Evolutionary conservation across 495 filamentous ascomycete genomes (phyloP).

Genomic region (Amorphotheca resinae): DNA sequence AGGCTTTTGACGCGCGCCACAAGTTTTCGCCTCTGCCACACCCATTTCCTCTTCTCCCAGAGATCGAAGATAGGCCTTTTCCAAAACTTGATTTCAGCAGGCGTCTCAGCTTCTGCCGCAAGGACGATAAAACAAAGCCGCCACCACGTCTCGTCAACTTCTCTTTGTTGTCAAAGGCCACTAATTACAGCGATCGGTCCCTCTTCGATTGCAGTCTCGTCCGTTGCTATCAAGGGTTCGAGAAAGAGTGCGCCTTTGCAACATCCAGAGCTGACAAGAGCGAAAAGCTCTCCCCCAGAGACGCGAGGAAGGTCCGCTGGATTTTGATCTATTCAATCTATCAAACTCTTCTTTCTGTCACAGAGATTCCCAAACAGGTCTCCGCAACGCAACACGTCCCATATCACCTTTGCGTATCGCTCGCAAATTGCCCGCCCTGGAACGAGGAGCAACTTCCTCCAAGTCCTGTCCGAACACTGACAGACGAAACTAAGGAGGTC

Average conservation of each 20-base stretch:
- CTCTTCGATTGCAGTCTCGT: slow-evolving; percentile 29
- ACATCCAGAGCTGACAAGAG: slow-evolving; percentile 26
- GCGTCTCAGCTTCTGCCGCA: slow-evolving; percentile 7
- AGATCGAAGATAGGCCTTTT: slow-evolving; percentile 18
- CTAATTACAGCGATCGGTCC: slow-evolving; percentile 24
- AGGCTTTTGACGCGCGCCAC: slow-evolving; percentile 44
- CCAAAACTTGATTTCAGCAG: too few relatives aligned
- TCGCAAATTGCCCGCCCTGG: slow-evolving; percentile 31
- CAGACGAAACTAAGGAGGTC: slow-evolving; percentile 16
- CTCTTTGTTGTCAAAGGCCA: slow-evolving; percentile 28
- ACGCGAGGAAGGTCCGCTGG: slow-evolving; percentile 57
- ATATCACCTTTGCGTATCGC: slow-evolving; percentile 32
- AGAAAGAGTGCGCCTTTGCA: slow-evolving; percentile 29
- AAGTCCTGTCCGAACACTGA: slow-evolving; percentile 12
- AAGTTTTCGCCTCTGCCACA: slow-evolving; percentile 39
- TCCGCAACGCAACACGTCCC: slow-evolving; percentile 20
- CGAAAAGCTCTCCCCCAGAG: slow-evolving; percentile 33
- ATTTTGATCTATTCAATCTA: slow-evolving; percentile 56
- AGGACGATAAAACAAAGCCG: slow-evolving; percentile 19
- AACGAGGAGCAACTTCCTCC: slow-evolving; percentile 17
- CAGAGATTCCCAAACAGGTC: slow-evolving; percentile 27
- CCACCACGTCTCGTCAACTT: slow-evolving; percentile 25
- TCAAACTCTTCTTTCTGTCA: slow-evolving; percentile 47
- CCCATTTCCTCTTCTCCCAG: slow-evolving; percentile 47
- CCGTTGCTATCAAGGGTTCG: slow-evolving; percentile 32